These are phyloP conservation scores for Amoeboaphelidium protococcarum DNA, from an alignment of 371 early-diverging fungal genomes.

Conservation along the genomic window DNA sequence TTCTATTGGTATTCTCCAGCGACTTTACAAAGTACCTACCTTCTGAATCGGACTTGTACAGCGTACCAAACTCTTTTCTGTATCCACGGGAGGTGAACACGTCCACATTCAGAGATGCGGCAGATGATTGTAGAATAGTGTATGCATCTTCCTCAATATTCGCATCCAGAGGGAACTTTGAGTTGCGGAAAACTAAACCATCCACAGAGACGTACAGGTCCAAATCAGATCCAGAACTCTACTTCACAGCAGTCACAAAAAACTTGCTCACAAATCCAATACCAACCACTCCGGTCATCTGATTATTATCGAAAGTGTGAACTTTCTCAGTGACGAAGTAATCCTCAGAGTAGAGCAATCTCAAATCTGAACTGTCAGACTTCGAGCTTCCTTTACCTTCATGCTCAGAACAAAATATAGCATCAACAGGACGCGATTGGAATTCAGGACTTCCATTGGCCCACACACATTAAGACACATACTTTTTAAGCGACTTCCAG, in stretches of 20 bases:
- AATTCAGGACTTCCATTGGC: no score
- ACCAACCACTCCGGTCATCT: no score
- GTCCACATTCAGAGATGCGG: constrained; percentile 31
- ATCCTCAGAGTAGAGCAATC: no score
- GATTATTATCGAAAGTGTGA: no score
- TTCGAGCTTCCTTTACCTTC: no score
- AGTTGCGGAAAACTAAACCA: not conserved
- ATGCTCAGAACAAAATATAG: no score
- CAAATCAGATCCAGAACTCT: not conserved
- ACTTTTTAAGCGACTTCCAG: no score
- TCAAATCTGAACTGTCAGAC: no score
- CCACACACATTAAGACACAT: no score
- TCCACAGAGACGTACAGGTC: not conserved
- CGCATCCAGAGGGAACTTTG: not conserved
- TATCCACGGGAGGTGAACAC: constrained; percentile 13
- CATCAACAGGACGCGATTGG: no score
- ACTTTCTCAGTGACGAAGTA: no score
- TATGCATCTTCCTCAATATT: constrained; percentile 22
- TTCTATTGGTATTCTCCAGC: constrained; percentile 48
- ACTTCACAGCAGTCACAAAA: not conserved
- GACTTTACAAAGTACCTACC: constrained; percentile 58
- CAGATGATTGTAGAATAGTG: constrained; percentile 45
- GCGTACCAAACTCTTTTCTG: constrained; percentile 21
- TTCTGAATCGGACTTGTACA: constrained; percentile 62
- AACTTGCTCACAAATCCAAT: no score